A percentile compares a stretch with the other conserved stretches of the same genome.
These are phyloP conservation scores for Phytopythium montanum DNA, from an alignment of 352 stramenopile genomes.

Conservation along the genomic window DNA sequence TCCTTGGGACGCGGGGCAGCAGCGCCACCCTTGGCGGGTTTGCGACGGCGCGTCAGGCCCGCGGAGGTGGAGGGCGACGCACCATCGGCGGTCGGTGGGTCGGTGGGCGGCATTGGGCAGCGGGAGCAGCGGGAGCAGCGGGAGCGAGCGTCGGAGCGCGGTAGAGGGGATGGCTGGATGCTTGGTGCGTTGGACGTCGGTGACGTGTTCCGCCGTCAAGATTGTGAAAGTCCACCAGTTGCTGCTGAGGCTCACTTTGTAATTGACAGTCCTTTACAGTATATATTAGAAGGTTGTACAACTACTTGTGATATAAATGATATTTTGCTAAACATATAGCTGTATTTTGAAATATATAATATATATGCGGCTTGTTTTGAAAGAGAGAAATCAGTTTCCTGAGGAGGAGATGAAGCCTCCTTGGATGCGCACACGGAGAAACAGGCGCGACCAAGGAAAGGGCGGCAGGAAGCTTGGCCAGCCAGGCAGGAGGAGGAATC, in stretches of 20 bases:
- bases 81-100: constrained; percentile 10
- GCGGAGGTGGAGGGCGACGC: constrained; percentile 17
- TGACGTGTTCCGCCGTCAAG: constrained; percentile 2
- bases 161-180: neutral
- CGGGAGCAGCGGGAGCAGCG: neutral
- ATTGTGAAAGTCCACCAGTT: neutral
- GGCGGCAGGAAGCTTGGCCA: neutral
- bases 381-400: neutral
- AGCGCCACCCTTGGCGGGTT: neutral
- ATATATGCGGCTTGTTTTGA: neutral
- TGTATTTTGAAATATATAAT: neutral
- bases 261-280: no score
- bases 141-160: neutral
- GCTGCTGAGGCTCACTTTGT: no score
- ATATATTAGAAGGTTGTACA: no score
- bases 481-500: no score
- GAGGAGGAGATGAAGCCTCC: no score
- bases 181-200: neutral
- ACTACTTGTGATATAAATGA: no score
- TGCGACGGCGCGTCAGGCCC: constrained; percentile 5
- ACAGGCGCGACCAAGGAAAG: constrained; percentile 2
- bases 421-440: neutral
- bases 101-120: neutral
- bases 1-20: neutral
- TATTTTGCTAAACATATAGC: no score